These are phyloP conservation scores for Coemansia biformis DNA, from an alignment of 192 early-diverging fungal species.

Conservation along the genomic window DNA sequence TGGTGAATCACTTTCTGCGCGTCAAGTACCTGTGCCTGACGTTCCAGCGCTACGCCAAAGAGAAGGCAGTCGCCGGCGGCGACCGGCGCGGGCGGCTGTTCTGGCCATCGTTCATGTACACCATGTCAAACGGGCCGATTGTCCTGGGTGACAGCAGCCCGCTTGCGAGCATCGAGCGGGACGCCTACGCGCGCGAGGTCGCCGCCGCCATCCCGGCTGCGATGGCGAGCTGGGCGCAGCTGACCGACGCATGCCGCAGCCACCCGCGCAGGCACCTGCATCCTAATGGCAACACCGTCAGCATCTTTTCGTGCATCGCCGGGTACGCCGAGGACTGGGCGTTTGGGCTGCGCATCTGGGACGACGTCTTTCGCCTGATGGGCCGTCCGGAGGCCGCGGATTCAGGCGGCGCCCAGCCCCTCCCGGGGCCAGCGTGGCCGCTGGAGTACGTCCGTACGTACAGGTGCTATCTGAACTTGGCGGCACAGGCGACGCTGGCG, in stretches of 20 bases:
- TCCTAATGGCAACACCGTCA: conserved; percentile 29
- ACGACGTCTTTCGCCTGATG: conserved; percentile 25
- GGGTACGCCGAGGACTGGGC: conserved; percentile 20
- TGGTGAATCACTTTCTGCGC: conserved; percentile 44
- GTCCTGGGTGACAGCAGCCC: conserved; percentile 1
- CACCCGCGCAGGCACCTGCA: conserved; percentile 7
- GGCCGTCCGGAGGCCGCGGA: neutral
- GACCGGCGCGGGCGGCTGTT: conserved; percentile 6
- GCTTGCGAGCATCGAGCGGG: conserved; percentile 3
- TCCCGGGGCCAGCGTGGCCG: neutral
- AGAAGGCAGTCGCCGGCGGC: conserved; percentile 10
- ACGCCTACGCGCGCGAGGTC: conserved; percentile 3
- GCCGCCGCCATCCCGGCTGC: conserved; percentile 9
- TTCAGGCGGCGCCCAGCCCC: neutral
- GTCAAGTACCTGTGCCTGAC: conserved; percentile 36
- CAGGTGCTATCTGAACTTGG: conserved; percentile 30
- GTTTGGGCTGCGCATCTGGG: conserved; percentile 36
- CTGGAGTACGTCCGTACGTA: conserved; percentile 27
- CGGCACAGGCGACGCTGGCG: conserved; percentile 2
- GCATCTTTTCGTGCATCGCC: conserved; percentile 27
- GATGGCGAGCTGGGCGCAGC: conserved; percentile 23
- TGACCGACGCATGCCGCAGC: conserved; percentile 1
- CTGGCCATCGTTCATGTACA: conserved; percentile 46
- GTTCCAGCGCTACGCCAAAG: conserved; percentile 34
- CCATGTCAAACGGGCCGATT: conserved; percentile 19